Conservation (phyloP, 805 yeast genomes). For the Schwanniomyces polymorphus region DNA sequence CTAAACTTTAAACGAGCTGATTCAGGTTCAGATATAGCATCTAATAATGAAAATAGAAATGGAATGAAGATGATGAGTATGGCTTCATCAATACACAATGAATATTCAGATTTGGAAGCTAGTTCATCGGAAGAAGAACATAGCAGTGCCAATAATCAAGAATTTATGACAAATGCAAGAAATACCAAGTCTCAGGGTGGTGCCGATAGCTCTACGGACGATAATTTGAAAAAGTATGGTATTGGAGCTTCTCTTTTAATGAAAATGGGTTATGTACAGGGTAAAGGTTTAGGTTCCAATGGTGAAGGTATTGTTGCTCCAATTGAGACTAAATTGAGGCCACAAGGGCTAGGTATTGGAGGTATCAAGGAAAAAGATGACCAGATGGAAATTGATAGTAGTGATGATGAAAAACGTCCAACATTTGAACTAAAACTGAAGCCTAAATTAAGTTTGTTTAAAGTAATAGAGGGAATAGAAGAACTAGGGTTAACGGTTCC, state of each 20-base stretch:
- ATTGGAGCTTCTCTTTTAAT: constrained; percentile 78
- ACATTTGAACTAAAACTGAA: constrained; percentile 1
- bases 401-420: constrained; percentile 19
- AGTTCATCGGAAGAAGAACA: constrained; percentile 9
- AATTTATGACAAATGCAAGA: not conserved
- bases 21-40: not conserved
- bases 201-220: not conserved
- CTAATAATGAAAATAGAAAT: not conserved
- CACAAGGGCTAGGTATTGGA: constrained; percentile 75
- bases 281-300: constrained; percentile 78
- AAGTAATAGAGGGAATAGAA: constrained; percentile 38
- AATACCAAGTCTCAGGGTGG: constrained; percentile 6
- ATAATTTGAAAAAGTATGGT: constrained; percentile 52
- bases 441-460: constrained; percentile 23
- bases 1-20: constrained; percentile 10
- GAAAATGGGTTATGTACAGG: constrained; percentile 85
- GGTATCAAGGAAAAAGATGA: constrained; percentile 44
- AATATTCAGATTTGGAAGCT: constrained; percentile 19
- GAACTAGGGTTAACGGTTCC: constrained; percentile 36
- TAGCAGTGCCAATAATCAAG: constrained; percentile 3
- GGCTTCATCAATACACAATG: constrained; percentile 11
- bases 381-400: constrained; percentile 14
- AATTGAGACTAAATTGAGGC: constrained; percentile 65
- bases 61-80: constrained; percentile 4
- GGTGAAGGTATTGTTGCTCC: constrained; percentile 81